A percentile compares a stretch with the other conserved stretches of the same genome.
These are phyloP conservation scores for Phytophthora idaei DNA, from an alignment of 352 stramenopile species.

Conservation along the genomic window DNA sequence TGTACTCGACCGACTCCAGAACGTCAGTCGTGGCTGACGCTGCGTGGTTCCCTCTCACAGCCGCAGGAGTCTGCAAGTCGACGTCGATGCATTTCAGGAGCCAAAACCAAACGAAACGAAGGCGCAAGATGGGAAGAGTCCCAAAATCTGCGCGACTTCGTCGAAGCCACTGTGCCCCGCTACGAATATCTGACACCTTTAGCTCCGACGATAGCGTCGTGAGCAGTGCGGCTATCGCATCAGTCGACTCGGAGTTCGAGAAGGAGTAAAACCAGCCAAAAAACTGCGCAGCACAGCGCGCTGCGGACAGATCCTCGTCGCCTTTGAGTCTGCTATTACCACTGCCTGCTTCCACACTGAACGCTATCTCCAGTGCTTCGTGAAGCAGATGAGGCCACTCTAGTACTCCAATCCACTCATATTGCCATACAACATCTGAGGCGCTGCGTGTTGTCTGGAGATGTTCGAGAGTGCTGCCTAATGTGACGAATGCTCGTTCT, in stretches of 20 bases:
- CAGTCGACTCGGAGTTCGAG: constrained; percentile 5
- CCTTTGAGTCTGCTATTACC: background rate
- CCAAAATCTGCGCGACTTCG: constrained; percentile 47
- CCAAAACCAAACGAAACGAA: constrained; percentile 70
- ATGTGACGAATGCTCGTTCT: constrained; percentile 16
- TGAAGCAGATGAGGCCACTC: constrained; percentile 34
- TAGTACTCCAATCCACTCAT: constrained; percentile 43
- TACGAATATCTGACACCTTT: constrained; percentile 10
- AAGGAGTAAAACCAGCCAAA: constrained; percentile 61
- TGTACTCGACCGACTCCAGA: constrained; percentile 67
- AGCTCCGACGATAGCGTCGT: constrained; percentile 35
- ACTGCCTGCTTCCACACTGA: constrained; percentile 7
- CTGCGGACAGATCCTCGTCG: background rate
- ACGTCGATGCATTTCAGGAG: constrained; percentile 44
- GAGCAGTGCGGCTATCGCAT: constrained; percentile 28
- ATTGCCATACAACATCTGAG: constrained; percentile 32
- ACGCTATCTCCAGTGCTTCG: constrained; percentile 33
- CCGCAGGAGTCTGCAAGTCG: constrained; percentile 4
- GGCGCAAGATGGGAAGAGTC: constrained; percentile 32
- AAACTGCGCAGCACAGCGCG: constrained; percentile 28
- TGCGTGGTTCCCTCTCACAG: constrained; percentile 2
- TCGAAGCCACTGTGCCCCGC: constrained; percentile 47
- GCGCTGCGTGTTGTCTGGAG: constrained; percentile 16
- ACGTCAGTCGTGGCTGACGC: constrained; percentile 27
- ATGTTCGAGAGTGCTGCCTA: constrained; percentile 25